Base-by-base conservation (phyloP, 2,329 filamentous ascomycete species). In the Annulohypoxylon truncatum region DNA sequence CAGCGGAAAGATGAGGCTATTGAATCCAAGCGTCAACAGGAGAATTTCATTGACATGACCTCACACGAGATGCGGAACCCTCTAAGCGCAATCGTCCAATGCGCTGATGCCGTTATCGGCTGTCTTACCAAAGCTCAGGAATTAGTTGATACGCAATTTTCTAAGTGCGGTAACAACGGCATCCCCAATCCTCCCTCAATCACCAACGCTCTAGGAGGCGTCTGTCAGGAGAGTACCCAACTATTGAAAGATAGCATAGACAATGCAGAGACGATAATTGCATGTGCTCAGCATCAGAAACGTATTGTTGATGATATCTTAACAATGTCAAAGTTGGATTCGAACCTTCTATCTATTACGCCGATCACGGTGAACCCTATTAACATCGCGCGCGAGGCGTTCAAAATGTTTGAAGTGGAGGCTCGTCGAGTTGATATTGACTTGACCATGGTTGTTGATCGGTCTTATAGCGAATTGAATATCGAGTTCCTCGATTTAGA, bases 241-340 rank as follows among this genome's bases (percentile, higher is more conserved):
- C 82, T 94, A 1, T 85, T 92, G 3, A 92, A 90, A 15, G 94
- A 94, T 72, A 90, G 91, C 0, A 89, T 95, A 77, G 94, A 94
- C 72, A 94, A 94, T 72, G 95, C 92, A 1, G 72, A 74, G 57
- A 94, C 91, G 0, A 94, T 94, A 74, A 88, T 89, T 24, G 82
- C 93, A n/a, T 95, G 92, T 76, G 90, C 91, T 52, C 90, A 89
- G 74, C 92, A 92, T 78, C 90, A 94, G 76, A 91, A 91, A 79
- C 83, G 87, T 7, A 90, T 90, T 63, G 87, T 90, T 12, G 87
- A 90, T 72, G 88, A 90, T 68, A 87, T 90, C 38, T 76, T 90
- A 18, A 90, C 88, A 1, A 79, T 90, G 29, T 89, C 85, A 28
- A 90, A 92, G 74, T 83, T 92, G 18, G 90, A 92, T 73, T 90